phyloP scores from a whole-genome alignment of 1,284 basidiomycete genomes.

The Ceratobasidium sp. region DNA sequence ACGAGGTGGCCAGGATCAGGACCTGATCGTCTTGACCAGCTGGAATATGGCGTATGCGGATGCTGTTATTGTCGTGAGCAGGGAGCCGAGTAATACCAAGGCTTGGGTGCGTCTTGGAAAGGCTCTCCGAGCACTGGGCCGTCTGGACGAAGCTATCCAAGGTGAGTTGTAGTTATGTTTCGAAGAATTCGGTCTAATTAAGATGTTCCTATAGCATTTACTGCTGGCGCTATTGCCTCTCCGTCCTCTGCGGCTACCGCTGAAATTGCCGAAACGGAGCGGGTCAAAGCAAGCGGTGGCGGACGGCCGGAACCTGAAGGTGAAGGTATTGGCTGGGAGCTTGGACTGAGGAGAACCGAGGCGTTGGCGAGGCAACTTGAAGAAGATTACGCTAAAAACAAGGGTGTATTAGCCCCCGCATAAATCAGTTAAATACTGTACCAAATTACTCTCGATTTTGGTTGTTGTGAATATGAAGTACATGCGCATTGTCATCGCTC shows the following conservation, averaged over 20 bases:
- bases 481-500: not conserved
- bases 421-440: not conserved
- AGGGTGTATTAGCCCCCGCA: constrained; percentile 22
- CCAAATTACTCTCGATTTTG: not conserved
- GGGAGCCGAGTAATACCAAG: constrained; percentile 38
- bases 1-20: not conserved
- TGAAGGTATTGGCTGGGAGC: constrained; percentile 13
- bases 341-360: constrained; percentile 34
- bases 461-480: too few species aligned
- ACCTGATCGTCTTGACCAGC: not conserved
- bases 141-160: constrained; percentile 20
- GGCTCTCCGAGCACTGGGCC: constrained; percentile 24
- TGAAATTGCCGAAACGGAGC: constrained; percentile 33
- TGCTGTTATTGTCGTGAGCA: constrained; percentile 28
- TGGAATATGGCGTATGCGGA: constrained; percentile 35
- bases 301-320: constrained; percentile 7
- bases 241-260: constrained; percentile 28
- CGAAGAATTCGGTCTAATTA: not conserved
- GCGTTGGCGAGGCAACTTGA: constrained; percentile 25
- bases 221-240: constrained; percentile 18
- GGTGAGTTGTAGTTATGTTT: not conserved
- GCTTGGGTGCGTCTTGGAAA: constrained; percentile 39
- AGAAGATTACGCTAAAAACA: constrained; percentile 26
- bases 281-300: constrained; percentile 7
- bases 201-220: constrained; percentile 11